Evolutionary conservation across 176 grass and related monocot genomes (phyloP), one percentile per base, ranked within the genome.

Genomic region (Musa acuminata): DNA sequence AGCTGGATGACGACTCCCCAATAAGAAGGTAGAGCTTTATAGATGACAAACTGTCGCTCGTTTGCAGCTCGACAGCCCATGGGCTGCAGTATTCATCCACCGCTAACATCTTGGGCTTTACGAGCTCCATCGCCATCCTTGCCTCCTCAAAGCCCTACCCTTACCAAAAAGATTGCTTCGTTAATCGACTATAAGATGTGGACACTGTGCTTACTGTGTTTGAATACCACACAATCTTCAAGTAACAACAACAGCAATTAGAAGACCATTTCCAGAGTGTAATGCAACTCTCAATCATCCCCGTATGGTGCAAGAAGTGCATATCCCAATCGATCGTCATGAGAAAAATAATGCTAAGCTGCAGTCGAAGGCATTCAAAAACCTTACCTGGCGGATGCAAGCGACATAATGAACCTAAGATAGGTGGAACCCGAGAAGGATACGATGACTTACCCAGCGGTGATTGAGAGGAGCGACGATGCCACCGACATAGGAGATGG

Each of bases 391-490:
- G 35, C 35, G 35, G 35, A 43, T 43, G 35, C 35, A 43, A 6
- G 35, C 35, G 35, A 43, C 35, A 43, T 43, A 43, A 43, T 43
- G 35, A 43, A 43, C 35, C 35, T 6, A 43, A 43, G 35, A 6
- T 43, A 43, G 35, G 35, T 43, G 35, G 4, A 43, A 0, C 4
- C 0, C 35, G 35, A 48, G 25, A 26, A 68, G 57, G 17, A 57
- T 59, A 67, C 35, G 0, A 8, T 72, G 1, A 12, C 68, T 52
- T 64, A 97, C 94, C 90, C 94, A 98, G 14, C 94, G 87, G 74
- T 98, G 74, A 77, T 98, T 98, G 71, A 98, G 87, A 58, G 94
- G 94, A 58, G 90, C 87, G 13, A 89, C 76, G 79, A 85, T 87
- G 12, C 82, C 94, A 53, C 94, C 94, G 19, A 85, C 72, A 66